Base-by-base conservation (phyloP, 2,329 filamentous ascomycete genomes). In the Fusarium continuum region DNA sequence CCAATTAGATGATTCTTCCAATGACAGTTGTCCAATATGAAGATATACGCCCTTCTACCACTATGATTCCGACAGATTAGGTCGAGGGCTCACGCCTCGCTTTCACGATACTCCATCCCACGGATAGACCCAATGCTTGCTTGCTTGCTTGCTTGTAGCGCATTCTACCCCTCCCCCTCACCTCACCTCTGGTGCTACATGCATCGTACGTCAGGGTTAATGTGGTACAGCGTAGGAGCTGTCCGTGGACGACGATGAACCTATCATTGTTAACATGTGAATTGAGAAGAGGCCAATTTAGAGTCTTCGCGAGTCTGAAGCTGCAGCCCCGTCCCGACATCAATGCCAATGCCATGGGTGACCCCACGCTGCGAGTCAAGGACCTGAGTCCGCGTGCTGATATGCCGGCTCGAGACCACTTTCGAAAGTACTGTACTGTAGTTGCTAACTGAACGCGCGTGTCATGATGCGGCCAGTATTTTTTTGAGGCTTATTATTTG, bases 181-280 rank as follows among this genome's bases (percentile, higher is more conserved):
- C 50, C 40, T 47, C 34, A 45, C 39, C 25, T 49, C 39, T 23
- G 31, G 41, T 48, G 34, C 47, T 62, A 43, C 41, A 49, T 65
- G 58, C 58, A 66, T 66, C 45, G 58, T 60, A 52, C 62, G 62
- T 60, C 57, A 59, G 48, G 62, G 56, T 49, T 60, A 38, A 64
- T 47, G 54, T 60, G 49, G 39, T 55, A 64, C 58, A 53, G 45
- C 31, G 43, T 47, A 49, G 31, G 40, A 64, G 39, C 55, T 61
- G 36, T 26, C 59, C 55, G 34, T 67, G 58, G 60, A 49, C 65
- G 39, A 60, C 65, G 69, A 71, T 70, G 63, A 61, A 67, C 69
- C 69, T 71, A 71, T 71, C 69, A 70, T 71, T 71, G 28, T 45
- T 44, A 71, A 39, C 69, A 71, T 71, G 69, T 71, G 69, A 69